Conservation (phyloP, 352 stramenopile genomes). For the Salisapilia sapeloensis region DNA sequence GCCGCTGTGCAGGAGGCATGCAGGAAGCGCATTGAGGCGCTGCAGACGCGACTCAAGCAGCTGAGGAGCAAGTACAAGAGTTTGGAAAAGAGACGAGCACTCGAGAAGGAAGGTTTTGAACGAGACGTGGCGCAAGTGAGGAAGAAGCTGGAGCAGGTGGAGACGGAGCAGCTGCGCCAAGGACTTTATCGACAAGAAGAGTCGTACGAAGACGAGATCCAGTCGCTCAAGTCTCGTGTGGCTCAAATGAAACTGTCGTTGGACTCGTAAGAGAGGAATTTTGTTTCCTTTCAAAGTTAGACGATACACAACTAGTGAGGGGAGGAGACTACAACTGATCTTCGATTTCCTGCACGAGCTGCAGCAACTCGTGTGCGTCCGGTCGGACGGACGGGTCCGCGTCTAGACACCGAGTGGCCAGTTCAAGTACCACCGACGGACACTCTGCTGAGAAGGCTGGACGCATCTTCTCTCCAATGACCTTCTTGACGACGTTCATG, state of each 20-base stretch:
- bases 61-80: conserved; percentile 33
- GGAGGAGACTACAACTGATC: conserved; percentile 33
- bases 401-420: conserved; percentile 48
- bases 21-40: conserved; percentile 40
- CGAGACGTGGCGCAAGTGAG: conserved; percentile 40
- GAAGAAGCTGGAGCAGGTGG: conserved; percentile 49
- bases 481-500: conserved; percentile 77
- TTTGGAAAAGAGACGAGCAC: conserved; percentile 42
- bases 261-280: no score
- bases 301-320: no score
- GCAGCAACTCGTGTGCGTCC: conserved; percentile 44
- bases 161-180: no score
- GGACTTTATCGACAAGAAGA: no score
- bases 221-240: no score
- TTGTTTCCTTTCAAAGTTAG: no score
- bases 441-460: conserved; percentile 36
- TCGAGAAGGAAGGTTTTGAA: conserved; percentile 78
- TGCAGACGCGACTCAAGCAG: conserved; percentile 49
- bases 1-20: conserved; percentile 53
- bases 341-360: conserved; percentile 41
- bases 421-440: conserved; percentile 30
- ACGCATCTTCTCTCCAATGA: conserved; percentile 50
- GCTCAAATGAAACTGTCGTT: no score
- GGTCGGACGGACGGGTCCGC: conserved; percentile 46
- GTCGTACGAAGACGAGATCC: no score